Evolutionary conservation across 208 protist genomes (phyloP).

Genomic region (Crithidia thermophila): DNA sequence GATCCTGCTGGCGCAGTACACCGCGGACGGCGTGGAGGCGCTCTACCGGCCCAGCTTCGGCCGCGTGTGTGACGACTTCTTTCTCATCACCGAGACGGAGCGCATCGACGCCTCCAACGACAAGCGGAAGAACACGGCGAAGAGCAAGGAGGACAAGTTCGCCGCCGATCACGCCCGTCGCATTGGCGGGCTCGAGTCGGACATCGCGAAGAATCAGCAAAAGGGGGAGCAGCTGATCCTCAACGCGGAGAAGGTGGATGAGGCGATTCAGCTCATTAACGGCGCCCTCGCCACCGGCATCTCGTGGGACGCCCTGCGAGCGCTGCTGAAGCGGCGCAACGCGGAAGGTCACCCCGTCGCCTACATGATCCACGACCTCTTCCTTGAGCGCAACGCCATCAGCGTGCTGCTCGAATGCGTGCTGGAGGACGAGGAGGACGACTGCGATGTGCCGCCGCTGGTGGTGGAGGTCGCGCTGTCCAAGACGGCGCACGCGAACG

Average conservation of each 20-base stretch:
- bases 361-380: slow-evolving; percentile 91
- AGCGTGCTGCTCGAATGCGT: slow-evolving; percentile 76
- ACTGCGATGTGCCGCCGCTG: slow-evolving; percentile 48
- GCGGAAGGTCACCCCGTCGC: slow-evolving; percentile 92
- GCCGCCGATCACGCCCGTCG: slow-evolving; percentile 86
- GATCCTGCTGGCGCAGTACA: slow-evolving; percentile 87
- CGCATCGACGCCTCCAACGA: slow-evolving; percentile 84
- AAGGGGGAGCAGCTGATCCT: slow-evolving; percentile 87
- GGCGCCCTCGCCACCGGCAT: slow-evolving; percentile 78
- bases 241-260: slow-evolving; percentile 90
- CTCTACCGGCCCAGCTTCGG: slow-evolving; percentile 84
- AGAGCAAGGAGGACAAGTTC: slow-evolving; percentile 94
- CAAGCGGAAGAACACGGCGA: slow-evolving; percentile 68
- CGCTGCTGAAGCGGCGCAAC: slow-evolving; percentile 84
- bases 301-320: slow-evolving; percentile 83
- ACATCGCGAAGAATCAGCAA: slow-evolving; percentile 55
- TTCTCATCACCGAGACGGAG: slow-evolving; percentile 90
- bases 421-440: slow-evolving; percentile 65
- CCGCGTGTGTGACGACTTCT: slow-evolving; percentile 93
- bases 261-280: slow-evolving; percentile 89
- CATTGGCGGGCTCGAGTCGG: slow-evolving; percentile 70
- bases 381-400: slow-evolving; percentile 89
- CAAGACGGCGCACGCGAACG: slow-evolving; percentile 95
- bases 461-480: slow-evolving; percentile 94
- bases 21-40: slow-evolving; percentile 34